Base-by-base conservation (phyloP, 1,284 basidiomycete genomes). In the Tetrapyrgos nigripes region DNA sequence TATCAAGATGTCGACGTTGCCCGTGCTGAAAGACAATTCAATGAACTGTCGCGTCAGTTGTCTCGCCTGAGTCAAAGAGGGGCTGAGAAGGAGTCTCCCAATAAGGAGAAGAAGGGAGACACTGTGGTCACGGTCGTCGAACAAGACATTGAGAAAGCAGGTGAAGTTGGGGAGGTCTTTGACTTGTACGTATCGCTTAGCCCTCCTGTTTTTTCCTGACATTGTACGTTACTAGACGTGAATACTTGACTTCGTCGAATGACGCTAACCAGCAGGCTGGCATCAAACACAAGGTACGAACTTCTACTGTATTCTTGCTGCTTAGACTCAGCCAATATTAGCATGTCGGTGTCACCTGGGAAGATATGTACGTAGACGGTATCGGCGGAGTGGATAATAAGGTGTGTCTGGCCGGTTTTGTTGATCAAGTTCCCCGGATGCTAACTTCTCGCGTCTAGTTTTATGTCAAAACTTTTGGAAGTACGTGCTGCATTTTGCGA, bases 301-400 rank as follows among this genome's bases (percentile, higher is more conserved):
- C 51, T 26, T 10, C 10, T 29, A 19, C 13, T 17, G 26, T 48
- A 14, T 21, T 37, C 31, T 56, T 21, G n/a, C 10, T 40, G 31
- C 29, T 57, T 29, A 29, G 54, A 14, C 43, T 55, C 11, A 52
- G 33, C 55, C 26, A 21, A 43, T 48, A 5, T 53, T 55, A 82
- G 78, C 86, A 88, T 62, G 90, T 94, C 35, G 92, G 92, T 35
- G 91, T 94, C 28, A 85, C 86, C 24, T 94, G 92, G 89, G 83
- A 92, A 53, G 79, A 88, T 63, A 74, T 93, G 1, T 81, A 88
- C 57, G 93, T 95, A 48, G 79, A 88, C 19, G 92, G 89, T 27
- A 71, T 82, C 1, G 92, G 91, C 26, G 88, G 88, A 44, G 73
- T 72, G 21, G 77, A 80, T 67, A 80, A 75, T 67, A 90, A 90